phyloP scores from a whole-genome alignment of 805 yeast species.

The Pichia manshurica region DNA sequence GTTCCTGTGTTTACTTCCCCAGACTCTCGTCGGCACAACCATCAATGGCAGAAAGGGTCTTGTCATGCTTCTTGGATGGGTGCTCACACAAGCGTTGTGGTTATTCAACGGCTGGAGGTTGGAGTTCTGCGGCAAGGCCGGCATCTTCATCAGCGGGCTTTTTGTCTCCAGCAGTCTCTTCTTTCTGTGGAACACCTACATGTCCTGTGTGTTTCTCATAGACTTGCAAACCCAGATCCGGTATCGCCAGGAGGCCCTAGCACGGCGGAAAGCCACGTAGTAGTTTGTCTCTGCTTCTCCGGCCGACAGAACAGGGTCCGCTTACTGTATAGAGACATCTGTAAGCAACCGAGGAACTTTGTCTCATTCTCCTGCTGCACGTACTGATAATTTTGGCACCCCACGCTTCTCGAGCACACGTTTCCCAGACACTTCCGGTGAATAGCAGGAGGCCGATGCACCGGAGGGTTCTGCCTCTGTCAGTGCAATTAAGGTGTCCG shows the following conservation, averaged over 20 bases:
- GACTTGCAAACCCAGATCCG: constrained; percentile 13
- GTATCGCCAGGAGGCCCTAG: neutral
- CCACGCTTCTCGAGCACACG: too few relatives aligned
- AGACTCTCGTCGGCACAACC: constrained; percentile 48
- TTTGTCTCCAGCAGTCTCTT: constrained; percentile 24
- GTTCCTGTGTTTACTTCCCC: constrained; percentile 84
- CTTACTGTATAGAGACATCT: neutral
- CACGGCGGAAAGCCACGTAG: too few relatives aligned
- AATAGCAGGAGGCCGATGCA: too few relatives aligned
- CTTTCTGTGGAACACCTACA: constrained; percentile 23
- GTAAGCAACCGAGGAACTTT: too few relatives aligned
- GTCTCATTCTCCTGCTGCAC: too few relatives aligned
- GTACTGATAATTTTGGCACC: too few relatives aligned
- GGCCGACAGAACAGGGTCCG: neutral
- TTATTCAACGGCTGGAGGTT: constrained; percentile 66
- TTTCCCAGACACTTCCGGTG: too few relatives aligned
- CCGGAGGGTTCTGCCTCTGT: too few relatives aligned
- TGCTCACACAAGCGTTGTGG: constrained; percentile 71
- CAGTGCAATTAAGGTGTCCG: too few relatives aligned
- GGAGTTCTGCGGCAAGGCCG: constrained; percentile 67
- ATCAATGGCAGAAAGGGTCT: constrained; percentile 36
- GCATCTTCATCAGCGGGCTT: constrained; percentile 21
- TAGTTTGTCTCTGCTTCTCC: too few relatives aligned
- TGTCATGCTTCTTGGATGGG: constrained; percentile 51
- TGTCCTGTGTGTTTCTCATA: constrained; percentile 18